Evolutionary conservation across 1,284 basidiomycete genomes (phyloP), one percentile per base, ranked within the genome.

Genomic region (Abortiporus biennis): DNA sequence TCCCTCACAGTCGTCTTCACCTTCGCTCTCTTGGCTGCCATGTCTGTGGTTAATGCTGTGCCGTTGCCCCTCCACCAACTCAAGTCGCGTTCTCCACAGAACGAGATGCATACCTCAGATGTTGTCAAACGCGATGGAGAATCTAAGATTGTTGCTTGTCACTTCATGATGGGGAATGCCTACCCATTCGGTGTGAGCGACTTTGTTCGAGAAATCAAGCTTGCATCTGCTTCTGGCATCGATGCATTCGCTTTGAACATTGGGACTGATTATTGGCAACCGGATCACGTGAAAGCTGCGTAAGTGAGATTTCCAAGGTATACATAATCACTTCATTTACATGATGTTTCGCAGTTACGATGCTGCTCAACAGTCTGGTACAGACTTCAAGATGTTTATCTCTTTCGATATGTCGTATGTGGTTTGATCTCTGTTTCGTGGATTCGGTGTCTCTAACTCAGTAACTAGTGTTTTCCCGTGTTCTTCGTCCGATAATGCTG

Each of bases 351-450:
- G 29, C 52, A 73, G 72, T 24, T 82, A 74, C 56, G 52, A 69
- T 37, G 80, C 81, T 30, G 81, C 82, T 11, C 55, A 61, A 17
- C 62, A 72, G 40, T 74, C 72, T 12, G 72, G 68, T 13, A 65
- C 72, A 4, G 67, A 62, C 38, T 92, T 92, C 69, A 86, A 86
- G 59, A 64, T 91, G 40, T 90, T 89, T 66, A 59, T 91, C 53
- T 86, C 81, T 13, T 75, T 90, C 39, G 88, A 91, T 59, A 87
- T 92, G 84, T 72, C 78, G 71, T 82, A 47, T 23, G 72, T 63
- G 22, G 42, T 4, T 3, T 43, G 27, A 8, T 41, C n/a, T 29
- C 6, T 31, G 20, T 21, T 6, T 19, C 13, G 17, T 11, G 17
- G 22, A 16, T 43, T 20, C 23, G 13, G 4, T 35, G 34, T 17